These are phyloP conservation scores for Aschersonia sp. DNA, from an alignment of 2,329 filamentous ascomycete species.

Conservation along the genomic window DNA sequence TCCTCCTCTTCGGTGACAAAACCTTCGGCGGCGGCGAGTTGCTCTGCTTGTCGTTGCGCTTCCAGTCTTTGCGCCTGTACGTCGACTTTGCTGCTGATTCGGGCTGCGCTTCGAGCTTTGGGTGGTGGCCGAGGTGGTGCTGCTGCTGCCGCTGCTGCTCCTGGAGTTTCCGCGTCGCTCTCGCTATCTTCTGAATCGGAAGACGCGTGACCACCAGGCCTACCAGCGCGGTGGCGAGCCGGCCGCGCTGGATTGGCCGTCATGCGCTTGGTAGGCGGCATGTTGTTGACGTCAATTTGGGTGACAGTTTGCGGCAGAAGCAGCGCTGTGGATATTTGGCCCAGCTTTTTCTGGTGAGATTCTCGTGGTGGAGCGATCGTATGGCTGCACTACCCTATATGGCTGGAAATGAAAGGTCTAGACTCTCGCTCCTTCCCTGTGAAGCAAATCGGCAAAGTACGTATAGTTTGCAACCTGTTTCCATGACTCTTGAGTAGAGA, in stretches of 20 bases:
- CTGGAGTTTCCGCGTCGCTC: slow-evolving; percentile 15
- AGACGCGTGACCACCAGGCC: slow-evolving; percentile 44
- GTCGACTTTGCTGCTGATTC: slow-evolving; percentile 40
- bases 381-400: too few relatives aligned
- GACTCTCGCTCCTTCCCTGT: too few relatives aligned
- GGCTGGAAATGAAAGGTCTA: too few relatives aligned
- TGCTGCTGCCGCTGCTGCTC: slow-evolving; percentile 7
- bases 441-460: too few relatives aligned
- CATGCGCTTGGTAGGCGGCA: slow-evolving; percentile 64
- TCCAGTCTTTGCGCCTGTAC: slow-evolving; percentile 31
- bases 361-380: too few relatives aligned
- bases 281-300: neutral
- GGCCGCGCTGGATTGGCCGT: slow-evolving; percentile 78
- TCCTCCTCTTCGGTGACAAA: slow-evolving; percentile 45
- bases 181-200: slow-evolving; percentile 35
- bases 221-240: slow-evolving; percentile 74
- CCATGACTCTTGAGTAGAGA: too few relatives aligned
- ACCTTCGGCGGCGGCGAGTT: slow-evolving; percentile 41
- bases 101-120: slow-evolving; percentile 40
- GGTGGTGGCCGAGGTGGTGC: slow-evolving; percentile 36
- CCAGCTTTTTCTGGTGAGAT: too few relatives aligned
- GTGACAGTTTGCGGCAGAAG: too few relatives aligned
- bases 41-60: slow-evolving; percentile 32
- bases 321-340: too few relatives aligned
- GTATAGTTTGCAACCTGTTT: too few relatives aligned